phyloP scores from a whole-genome alignment of 495 filamentous ascomycete genomes.

The Talaromyces liani region DNA sequence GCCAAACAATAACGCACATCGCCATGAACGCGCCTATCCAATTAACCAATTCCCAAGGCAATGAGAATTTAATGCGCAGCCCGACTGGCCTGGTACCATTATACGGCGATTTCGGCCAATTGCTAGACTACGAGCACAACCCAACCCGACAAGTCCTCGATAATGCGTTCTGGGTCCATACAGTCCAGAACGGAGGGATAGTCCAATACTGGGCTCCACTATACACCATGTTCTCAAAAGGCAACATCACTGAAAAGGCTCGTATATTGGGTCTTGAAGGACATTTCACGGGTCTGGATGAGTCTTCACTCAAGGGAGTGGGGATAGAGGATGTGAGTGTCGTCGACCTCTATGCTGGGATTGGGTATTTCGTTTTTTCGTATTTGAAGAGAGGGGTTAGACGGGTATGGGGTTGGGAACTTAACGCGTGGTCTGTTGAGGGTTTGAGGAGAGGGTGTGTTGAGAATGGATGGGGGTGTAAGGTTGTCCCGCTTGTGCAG shows the following conservation, averaged over 20 bases:
- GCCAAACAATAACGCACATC: conserved; percentile 50
- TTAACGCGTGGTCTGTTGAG: conserved; percentile 85
- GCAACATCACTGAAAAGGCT: conserved; percentile 84
- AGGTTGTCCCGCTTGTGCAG: conserved; percentile 32
- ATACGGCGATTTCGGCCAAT: conserved; percentile 59
- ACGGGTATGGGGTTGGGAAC: conserved; percentile 76
- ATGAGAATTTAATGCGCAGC: conserved; percentile 59
- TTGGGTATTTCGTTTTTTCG: conserved; percentile 85
- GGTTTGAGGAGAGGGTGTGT: conserved; percentile 63
- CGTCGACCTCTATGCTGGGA: conserved; percentile 83
- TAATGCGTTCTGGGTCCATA: conserved; percentile 64
- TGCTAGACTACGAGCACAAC: conserved; percentile 12
- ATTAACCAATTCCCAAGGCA: conserved; percentile 15
- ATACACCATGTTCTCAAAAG: conserved; percentile 87
- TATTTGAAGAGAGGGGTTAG: conserved; percentile 63
- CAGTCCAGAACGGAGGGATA: conserved; percentile 68
- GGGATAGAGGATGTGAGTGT: conserved; percentile 38
- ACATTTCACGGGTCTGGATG: conserved; percentile 25
- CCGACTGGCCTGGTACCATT: conserved; percentile 56
- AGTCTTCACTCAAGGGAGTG: conserved; percentile 18
- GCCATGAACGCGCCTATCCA: conserved; percentile 69
- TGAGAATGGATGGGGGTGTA: conserved; percentile 57
- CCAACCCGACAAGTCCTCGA: conserved; percentile 41
- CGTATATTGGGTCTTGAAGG: conserved; percentile 46
- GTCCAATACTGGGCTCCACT: conserved; percentile 79